Evolutionary conservation across 208 protist genomes (phyloP), one percentile per base, ranked within the genome.

Genomic region (Trypanosoma avium): DNA sequence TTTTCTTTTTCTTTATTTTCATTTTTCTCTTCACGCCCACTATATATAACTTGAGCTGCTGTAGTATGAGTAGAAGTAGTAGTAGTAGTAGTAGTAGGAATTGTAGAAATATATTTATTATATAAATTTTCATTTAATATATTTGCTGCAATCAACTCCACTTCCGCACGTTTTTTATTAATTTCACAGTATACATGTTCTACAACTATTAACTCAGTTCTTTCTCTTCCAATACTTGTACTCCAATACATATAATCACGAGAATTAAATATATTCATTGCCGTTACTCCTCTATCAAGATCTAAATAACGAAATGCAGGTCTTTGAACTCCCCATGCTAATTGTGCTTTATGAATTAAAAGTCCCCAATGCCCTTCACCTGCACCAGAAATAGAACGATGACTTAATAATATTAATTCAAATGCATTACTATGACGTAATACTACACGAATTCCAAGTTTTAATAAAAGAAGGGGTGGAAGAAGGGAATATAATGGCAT

Each of bases 261-360:
- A 17, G 53, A 43, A 54, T 71, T 60, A 29, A 65, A 70, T 17
- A 82, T 62, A 50, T 67, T 56, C 29, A 82, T 75, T n/a, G 66
- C 65, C 26, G 49, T 58, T 8, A 64, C 38, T 6, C 71, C 76
- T 21, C 22, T 3, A 17, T 69, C 46, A 19, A 73, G 45, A 52
- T 82, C 76, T 35, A 74, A 4, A 46, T 82, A 82, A 21, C 76
- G 70, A 13, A 82, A 67, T 29, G 70, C 53, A 0, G 76, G 71
- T 3, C 67, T 46, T 56, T 63, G 66, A 0, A 78, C 71, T 7
- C 71, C 71, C 76, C 76, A 82, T 32, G 67, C 76, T 3, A 58
- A 64, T 36, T 66, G 53, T 9, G 71, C 70, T 24, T 82, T 82
- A 17, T 61, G 65, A 10, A 82, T 43, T 13, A 78, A 30, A 12